Evolutionary conservation across 1,139 yeast genomes (phyloP).

Genomic region (Geotrichum bryndzae): DNA sequence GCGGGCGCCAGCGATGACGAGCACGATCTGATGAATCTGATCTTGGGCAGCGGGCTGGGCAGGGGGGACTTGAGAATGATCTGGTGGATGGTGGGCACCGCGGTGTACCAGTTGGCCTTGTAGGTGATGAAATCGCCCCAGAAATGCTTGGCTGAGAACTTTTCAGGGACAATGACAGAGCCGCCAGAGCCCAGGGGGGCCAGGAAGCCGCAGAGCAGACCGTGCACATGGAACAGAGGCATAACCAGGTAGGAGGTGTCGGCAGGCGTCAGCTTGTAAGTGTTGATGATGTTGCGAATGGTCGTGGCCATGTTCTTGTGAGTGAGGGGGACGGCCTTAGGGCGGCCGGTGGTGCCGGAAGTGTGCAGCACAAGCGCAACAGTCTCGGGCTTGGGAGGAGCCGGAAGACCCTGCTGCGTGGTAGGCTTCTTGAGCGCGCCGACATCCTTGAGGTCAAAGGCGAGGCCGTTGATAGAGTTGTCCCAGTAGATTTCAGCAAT

Average conservation of each 20-base stretch:
- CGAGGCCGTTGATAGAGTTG: constrained; percentile 24
- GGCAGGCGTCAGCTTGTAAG: constrained; percentile 44
- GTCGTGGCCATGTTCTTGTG: constrained; percentile 56
- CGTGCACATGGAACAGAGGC: constrained; percentile 74
- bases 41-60: constrained; percentile 47
- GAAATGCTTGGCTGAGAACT: constrained; percentile 52
- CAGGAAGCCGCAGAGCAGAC: constrained; percentile 55
- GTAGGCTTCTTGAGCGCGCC: constrained; percentile 20
- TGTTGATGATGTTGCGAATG: constrained; percentile 49
- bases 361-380: constrained; percentile 62
- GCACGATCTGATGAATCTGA: constrained; percentile 62
- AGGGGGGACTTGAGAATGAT: constrained; percentile 48
- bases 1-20: constrained; percentile 62
- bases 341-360: constrained; percentile 66
- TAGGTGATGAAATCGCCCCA: constrained; percentile 50
- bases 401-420: constrained; percentile 33
- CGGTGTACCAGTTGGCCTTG: constrained; percentile 61
- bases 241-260: constrained; percentile 59
- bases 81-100: constrained; percentile 68
- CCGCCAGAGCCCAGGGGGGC: constrained; percentile 60
- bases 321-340: constrained; percentile 64
- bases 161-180: constrained; percentile 49
- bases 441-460: constrained; percentile 25
- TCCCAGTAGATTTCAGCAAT: constrained; percentile 50
- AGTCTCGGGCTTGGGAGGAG: constrained; percentile 41